Conservation (phyloP, 1,139 yeast species). For the Hyphopichia fennica region DNA sequence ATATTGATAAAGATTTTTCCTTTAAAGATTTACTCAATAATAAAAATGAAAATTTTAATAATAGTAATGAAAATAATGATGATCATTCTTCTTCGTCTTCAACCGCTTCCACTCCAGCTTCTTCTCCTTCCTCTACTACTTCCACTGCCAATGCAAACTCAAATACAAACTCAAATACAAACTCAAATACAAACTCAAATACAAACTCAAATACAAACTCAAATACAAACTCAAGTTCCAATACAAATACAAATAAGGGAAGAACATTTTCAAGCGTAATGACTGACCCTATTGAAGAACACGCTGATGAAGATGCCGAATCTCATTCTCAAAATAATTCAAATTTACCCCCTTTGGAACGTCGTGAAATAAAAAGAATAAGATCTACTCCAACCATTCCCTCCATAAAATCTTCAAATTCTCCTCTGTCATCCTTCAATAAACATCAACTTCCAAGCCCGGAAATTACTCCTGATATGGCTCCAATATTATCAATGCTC, state of each 20-base stretch:
- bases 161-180: background rate
- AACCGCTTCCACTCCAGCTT: background rate
- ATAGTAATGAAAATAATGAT: background rate
- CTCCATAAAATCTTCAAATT: background rate
- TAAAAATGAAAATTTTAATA: constrained; percentile 2
- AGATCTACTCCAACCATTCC: background rate
- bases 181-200: constrained; percentile 1
- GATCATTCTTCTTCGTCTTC: background rate
- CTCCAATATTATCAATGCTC: constrained; percentile 33
- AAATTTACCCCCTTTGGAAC: background rate
- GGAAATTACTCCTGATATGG: constrained; percentile 45
- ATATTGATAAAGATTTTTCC: constrained; percentile 55
- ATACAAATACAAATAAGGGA: no score
- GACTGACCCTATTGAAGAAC: constrained; percentile 12
- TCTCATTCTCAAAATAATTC: constrained; percentile 10
- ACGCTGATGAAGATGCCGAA: constrained; percentile 10
- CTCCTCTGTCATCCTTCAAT: background rate
- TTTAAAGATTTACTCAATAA: constrained; percentile 34
- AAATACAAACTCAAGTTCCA: no score
- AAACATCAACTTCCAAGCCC: constrained; percentile 39
- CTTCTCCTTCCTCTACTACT: background rate
- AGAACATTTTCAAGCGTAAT: constrained; percentile 9
- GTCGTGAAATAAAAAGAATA: background rate
- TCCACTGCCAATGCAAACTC: background rate
- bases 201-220: no score